A percentile compares a stretch with the other conserved stretches of the same genome.
Evolutionary conservation across 257 asterid species (phyloP).

Genomic region (Prunella vulgaris): DNA sequence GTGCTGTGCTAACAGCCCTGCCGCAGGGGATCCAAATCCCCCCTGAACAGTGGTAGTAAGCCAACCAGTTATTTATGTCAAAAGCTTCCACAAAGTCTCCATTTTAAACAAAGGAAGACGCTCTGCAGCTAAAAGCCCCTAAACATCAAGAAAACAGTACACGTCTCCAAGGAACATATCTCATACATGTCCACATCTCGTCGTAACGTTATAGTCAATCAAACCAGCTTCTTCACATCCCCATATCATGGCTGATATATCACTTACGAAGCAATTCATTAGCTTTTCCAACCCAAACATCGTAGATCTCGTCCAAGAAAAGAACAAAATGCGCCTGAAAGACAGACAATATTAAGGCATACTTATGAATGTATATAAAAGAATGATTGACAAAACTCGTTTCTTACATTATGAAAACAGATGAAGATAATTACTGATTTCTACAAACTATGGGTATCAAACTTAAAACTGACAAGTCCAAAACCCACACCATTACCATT

Average conservation of each 20-base stretch:
- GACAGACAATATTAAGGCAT: not conserved
- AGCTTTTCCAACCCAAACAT: conserved; percentile 70
- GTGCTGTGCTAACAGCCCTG: no score
- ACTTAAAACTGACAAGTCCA: not conserved
- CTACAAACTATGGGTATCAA: not conserved
- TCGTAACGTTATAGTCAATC: not conserved
- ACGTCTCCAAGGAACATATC: not conserved
- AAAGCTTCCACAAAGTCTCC: not conserved
- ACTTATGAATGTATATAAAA: not conserved
- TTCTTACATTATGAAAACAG: not conserved
- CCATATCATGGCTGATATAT: conserved; percentile 12
- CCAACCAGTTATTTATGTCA: no score
- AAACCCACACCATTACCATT: not conserved
- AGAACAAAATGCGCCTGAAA: conserved; percentile 90
- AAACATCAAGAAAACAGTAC: not conserved
- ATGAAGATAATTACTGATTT: not conserved
- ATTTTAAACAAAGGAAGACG: not conserved
- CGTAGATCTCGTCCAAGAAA: conserved; percentile 66
- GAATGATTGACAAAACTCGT: not conserved
- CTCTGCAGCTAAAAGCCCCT: not conserved
- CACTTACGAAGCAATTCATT: conserved; percentile 50
- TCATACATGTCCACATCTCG: not conserved
- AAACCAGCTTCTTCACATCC: not conserved
- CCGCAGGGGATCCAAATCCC: no score
- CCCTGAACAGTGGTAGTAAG: no score